These are phyloP conservation scores for Cadophora malorum DNA, from an alignment of 2,329 filamentous ascomycete species.

Conservation along the genomic window DNA sequence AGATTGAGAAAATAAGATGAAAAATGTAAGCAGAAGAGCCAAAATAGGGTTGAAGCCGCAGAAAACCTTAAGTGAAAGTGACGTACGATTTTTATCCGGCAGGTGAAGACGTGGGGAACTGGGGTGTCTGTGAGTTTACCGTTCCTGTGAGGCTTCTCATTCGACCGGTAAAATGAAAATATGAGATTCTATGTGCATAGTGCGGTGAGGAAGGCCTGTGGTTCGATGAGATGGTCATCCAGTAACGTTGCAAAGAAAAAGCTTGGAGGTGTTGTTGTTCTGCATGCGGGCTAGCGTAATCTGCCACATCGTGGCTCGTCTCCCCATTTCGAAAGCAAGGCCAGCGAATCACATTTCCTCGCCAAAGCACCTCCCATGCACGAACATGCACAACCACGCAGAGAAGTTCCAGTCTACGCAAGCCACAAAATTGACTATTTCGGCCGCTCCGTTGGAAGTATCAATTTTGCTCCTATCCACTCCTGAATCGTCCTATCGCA, in stretches of 20 bases:
- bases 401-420: conserved; percentile 27
- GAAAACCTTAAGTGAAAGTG: neutral
- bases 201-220: conserved; percentile 22
- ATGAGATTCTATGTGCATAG: conserved; percentile 20
- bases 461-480: conserved; percentile 12
- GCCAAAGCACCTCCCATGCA: conserved; percentile 14
- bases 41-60: conserved; percentile 1
- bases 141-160: conserved; percentile 26
- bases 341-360: conserved; percentile 10
- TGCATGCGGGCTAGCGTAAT: conserved; percentile 24
- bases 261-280: conserved; percentile 30
- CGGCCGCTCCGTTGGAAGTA: conserved; percentile 30
- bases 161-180: conserved; percentile 1
- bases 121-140: conserved; percentile 21
- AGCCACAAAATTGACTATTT: conserved; percentile 31
- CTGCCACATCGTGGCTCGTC: conserved; percentile 18
- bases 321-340: conserved; percentile 7
- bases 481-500: conserved; percentile 13
- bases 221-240: conserved; percentile 11
- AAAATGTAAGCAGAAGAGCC: neutral
- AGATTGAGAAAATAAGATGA: neutral
- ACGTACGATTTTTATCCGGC: conserved; percentile 6
- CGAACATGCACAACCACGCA: conserved; percentile 16
- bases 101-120: conserved; percentile 23
- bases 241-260: conserved; percentile 22